Base-by-base conservation (phyloP, 2,329 filamentous ascomycete species). In the Penicillium vulpinum region DNA sequence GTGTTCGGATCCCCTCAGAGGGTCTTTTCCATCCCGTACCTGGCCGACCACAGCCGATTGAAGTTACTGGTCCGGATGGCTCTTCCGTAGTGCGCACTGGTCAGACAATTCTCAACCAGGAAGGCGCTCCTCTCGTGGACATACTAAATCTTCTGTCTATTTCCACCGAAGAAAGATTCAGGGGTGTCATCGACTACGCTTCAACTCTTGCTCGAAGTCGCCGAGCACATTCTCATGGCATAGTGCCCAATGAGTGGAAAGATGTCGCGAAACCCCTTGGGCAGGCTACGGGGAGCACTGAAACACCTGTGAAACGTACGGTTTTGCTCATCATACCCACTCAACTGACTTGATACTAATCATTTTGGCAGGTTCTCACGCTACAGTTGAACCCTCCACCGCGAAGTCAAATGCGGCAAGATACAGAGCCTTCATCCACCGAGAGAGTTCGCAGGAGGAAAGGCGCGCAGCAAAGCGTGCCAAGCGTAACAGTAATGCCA, bases 131-230 rank as follows among this genome's bases (percentile, higher is more conserved):
- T 52, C 79, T 96, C 33, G 88, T 89, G 15, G 92, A 96, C 59
- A 89, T 97, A 63, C 77, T 97, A 43, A 89, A 90, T 26, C 80
- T 97, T 16, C 73, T 97, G 56, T 94, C 91, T 6, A 83, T 97
- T 55, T 90, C 90, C 18, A 87, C 91, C 10, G 91, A 93, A 70
- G 89, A 95, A 65, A 84, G 91, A 28, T 66, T 97, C 36, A 83
- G 90, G 51, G 85, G 86, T 13, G 76, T 97, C 29, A 70, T 97
- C 4, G 89, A 92, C 68, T 92, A 96, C 66, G 87, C 91, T 11
- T 84, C 87, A 53, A 82, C 82, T 10, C 76, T 96, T 44, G 85
- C 91, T 3, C 81, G 82, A 57, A 89, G 85, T 57, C 85, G 93
- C 52, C 88, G 90, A 69, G 86, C 83, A 58, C 90, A 88, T 21